Percentiles rank a stretch among this genome's conserved stretches.
Conservation (phyloP, 2,329 filamentous ascomycete genomes). For the Alternaria angustiovoidea region DNA sequence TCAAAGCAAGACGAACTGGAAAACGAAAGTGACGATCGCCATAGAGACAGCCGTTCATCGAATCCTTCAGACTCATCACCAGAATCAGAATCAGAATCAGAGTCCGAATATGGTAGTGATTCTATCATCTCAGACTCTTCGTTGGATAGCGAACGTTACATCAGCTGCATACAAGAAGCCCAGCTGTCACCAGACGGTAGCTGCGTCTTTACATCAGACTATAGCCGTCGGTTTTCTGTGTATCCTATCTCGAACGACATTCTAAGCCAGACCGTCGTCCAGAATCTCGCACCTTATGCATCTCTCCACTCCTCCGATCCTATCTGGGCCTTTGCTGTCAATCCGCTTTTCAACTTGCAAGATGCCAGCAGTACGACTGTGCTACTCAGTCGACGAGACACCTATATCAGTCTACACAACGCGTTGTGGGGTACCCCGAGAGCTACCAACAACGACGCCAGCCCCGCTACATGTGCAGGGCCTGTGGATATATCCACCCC, state of each 20-base stretch:
- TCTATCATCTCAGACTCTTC: not conserved
- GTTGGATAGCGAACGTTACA: not conserved
- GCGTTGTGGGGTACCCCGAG: constrained; percentile 55
- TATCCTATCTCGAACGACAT: constrained; percentile 41
- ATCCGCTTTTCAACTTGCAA: constrained; percentile 63
- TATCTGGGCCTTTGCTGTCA: constrained; percentile 62
- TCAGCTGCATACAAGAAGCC: constrained; percentile 41
- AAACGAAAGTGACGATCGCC: not conserved
- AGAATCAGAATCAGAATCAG: constrained; percentile 7
- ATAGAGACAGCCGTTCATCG: not conserved
- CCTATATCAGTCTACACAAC: constrained; percentile 66
- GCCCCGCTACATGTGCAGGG: not conserved
- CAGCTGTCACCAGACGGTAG: constrained; percentile 62
- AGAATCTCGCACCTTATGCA: constrained; percentile 56
- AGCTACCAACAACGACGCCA: constrained; percentile 14
- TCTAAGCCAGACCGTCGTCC: constrained; percentile 10
- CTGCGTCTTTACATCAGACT: constrained; percentile 62
- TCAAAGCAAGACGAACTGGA: not conserved
- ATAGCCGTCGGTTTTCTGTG: constrained; percentile 63
- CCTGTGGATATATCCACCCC: constrained; percentile 35
- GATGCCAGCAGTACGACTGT: constrained; percentile 60
- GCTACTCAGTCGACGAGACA: constrained; percentile 61
- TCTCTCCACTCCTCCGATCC: constrained; percentile 57
- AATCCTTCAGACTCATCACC: constrained; percentile 5
- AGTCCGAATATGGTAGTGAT: constrained; percentile 2